Evolutionary conservation across 2,329 filamentous ascomycete species (phyloP).

Genomic region (Paracamarosporium sp.): DNA sequence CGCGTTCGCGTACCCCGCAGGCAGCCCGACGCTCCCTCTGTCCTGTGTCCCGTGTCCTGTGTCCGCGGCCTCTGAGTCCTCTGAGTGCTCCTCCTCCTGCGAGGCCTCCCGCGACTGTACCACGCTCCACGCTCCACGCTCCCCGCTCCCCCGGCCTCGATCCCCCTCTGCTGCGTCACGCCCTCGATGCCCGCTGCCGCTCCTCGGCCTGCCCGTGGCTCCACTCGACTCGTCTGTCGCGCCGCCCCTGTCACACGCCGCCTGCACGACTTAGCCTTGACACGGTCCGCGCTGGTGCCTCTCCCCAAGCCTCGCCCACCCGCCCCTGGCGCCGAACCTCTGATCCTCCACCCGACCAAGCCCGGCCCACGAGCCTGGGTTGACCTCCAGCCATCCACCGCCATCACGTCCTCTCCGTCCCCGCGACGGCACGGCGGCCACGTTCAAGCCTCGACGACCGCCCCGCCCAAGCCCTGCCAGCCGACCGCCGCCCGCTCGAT

Average conservation of each 20-base stretch:
- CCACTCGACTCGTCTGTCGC: constrained; percentile 21
- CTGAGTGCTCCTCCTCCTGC: no score
- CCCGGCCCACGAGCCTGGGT: constrained; percentile 42
- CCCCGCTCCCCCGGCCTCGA: constrained; percentile 1
- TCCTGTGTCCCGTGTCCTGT: not conserved
- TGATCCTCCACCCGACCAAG: constrained; percentile 38
- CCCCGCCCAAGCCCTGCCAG: no score
- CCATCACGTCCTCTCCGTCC: constrained; percentile 19
- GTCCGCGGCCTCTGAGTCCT: no score
- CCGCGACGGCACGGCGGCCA: constrained; percentile 34
- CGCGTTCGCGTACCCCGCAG: constrained; percentile 16
- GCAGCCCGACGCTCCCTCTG: not conserved
- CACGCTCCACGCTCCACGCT: no score
- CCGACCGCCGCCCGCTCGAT: no score
- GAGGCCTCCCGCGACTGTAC: no score
- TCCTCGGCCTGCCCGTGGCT: constrained; percentile 32
- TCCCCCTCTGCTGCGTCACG: constrained; percentile 3
- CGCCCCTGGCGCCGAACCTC: constrained; percentile 28
- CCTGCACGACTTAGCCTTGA: constrained; percentile 36
- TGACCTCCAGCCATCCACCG: constrained; percentile 25
- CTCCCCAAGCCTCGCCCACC: constrained; percentile 27
- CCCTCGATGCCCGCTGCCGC: constrained; percentile 4
- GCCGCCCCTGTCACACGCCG: constrained; percentile 31
- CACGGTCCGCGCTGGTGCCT: constrained; percentile 28
- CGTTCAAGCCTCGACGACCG: constrained; percentile 44